Percentiles rank a stretch among this genome's conserved stretches.
These are phyloP conservation scores for Phytophthora macrochlamydospora DNA, from an alignment of 352 stramenopile genomes.

Conservation along the genomic window DNA sequence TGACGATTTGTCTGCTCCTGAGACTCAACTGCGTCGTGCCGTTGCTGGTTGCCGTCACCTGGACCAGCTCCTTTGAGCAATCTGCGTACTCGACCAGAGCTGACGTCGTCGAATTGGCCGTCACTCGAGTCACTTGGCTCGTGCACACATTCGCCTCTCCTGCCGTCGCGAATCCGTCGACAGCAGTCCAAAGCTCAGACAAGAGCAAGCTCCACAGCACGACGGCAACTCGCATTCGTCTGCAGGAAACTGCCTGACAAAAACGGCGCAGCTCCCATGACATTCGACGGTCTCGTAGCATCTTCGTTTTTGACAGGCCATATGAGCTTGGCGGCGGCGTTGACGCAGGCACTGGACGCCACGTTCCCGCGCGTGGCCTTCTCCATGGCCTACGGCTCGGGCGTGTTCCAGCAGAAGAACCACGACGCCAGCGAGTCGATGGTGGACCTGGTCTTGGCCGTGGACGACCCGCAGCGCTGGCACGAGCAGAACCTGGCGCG, in stretches of 20 bases:
- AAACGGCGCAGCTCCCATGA: conserved; percentile 4
- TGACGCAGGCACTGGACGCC: conserved; percentile 58
- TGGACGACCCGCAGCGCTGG: conserved; percentile 82
- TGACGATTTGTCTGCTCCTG: conserved; percentile 27
- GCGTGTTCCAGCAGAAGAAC: conserved; percentile 79
- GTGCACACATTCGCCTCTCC: conserved; percentile 6
- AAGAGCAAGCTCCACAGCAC: neutral
- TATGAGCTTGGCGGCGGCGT: conserved; percentile 34
- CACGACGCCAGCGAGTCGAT: conserved; percentile 82
- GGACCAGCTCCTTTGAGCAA: conserved; percentile 33
- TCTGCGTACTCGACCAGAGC: conserved; percentile 26
- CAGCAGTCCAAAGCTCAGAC: neutral
- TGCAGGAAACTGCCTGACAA: too few relatives aligned
- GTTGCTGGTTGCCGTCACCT: conserved; percentile 10
- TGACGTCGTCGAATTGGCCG: conserved; percentile 3
- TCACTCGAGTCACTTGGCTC: conserved; percentile 10
- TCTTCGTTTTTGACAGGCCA: conserved; percentile 7
- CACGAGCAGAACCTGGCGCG: conserved; percentile 80
- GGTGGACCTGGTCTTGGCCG: conserved; percentile 90
- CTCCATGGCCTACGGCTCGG: conserved; percentile 86
- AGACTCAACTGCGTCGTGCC: conserved; percentile 28
- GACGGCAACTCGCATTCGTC: conserved; percentile 1
- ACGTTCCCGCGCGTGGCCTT: conserved; percentile 79
- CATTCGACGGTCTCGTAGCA: neutral
- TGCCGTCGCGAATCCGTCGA: neutral